phyloP scores from a whole-genome alignment of 2,329 filamentous ascomycete species.

The Hymenoscyphus salicellus region DNA sequence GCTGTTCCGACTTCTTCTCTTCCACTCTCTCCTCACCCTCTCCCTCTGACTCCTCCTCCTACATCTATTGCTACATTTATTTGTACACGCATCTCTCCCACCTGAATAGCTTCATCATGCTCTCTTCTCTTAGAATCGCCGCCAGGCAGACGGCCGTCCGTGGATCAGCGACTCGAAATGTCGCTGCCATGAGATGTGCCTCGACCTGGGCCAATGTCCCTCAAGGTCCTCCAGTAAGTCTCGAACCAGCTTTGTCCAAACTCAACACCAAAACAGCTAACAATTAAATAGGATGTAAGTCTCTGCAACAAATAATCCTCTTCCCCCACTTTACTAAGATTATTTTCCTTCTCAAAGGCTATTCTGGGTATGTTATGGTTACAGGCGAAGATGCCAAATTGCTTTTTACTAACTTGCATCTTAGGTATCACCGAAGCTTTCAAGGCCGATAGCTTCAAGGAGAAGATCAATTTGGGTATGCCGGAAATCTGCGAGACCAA shows the following conservation, averaged over 20 bases:
- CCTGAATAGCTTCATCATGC: slow-evolving; percentile 44
- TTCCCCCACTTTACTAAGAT: slow-evolving; percentile 37
- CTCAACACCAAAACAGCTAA: slow-evolving; percentile 17
- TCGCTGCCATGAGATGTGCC: slow-evolving; percentile 31
- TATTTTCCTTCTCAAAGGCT: slow-evolving; percentile 50
- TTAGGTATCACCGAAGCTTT: slow-evolving; percentile 93
- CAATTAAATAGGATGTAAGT: slow-evolving; percentile 38
- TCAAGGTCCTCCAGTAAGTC: slow-evolving; percentile 90
- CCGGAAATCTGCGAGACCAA: slow-evolving; percentile 8
- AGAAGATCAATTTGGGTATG: slow-evolving; percentile 97
- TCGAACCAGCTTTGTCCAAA: slow-evolving; percentile 30
- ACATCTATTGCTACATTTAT: neutral
- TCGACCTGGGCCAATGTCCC: slow-evolving; percentile 90
- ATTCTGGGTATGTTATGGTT: slow-evolving; percentile 63
- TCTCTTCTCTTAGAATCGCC: slow-evolving; percentile 54
- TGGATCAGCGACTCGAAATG: slow-evolving; percentile 27
- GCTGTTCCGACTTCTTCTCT: neutral
- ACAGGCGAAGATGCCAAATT: slow-evolving; percentile 18
- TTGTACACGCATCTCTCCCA: neutral
- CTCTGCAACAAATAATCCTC: slow-evolving; percentile 12
- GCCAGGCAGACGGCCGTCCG: slow-evolving; percentile 45
- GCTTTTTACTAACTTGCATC: slow-evolving; percentile 31
- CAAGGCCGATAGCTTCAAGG: slow-evolving; percentile 88
- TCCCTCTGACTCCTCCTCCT: neutral
- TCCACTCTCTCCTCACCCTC: neutral